Evolutionary conservation across 768 basidiomycete genomes (phyloP).

Genomic region (Porphyrellus cyaneotinctus): DNA sequence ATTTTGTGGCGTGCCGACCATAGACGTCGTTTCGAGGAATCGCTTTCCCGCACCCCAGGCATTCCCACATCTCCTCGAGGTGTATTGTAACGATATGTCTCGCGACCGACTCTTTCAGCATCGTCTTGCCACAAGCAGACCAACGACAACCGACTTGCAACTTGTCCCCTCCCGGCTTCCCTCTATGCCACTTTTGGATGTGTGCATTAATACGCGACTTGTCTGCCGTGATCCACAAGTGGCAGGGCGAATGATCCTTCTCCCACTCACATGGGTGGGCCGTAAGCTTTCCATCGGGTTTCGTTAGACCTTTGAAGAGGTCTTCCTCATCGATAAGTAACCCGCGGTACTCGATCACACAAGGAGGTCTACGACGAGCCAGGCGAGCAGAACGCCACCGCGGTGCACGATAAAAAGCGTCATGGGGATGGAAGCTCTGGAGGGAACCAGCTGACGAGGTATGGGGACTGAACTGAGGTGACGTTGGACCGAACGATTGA

Average conservation of each 20-base stretch:
- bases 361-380: neutral
- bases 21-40: conserved; percentile 9
- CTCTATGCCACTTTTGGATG: conserved; percentile 19
- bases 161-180: conserved; percentile 9
- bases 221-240: conserved; percentile 17
- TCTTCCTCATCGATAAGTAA: conserved; percentile 13
- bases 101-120: conserved; percentile 24
- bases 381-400: neutral
- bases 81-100: conserved; percentile 18
- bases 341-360: conserved; percentile 5
- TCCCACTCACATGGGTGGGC: conserved; percentile 16
- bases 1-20: conserved; percentile 1
- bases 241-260: conserved; percentile 1
- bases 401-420: neutral
- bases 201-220: conserved; percentile 15
- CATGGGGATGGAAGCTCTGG: neutral
- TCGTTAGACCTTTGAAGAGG: neutral
- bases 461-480: neutral
- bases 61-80: conserved; percentile 3
- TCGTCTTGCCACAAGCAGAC: conserved; percentile 11
- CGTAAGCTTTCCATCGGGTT: neutral
- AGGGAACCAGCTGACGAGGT: neutral
- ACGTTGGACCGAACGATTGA: neutral
- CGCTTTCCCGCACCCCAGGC: conserved; percentile 7
- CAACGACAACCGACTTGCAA: conserved; percentile 4